These are phyloP conservation scores for Neofusicoccum cordaticola DNA, from an alignment of 2,329 filamentous ascomycete genomes.

Conservation along the genomic window DNA sequence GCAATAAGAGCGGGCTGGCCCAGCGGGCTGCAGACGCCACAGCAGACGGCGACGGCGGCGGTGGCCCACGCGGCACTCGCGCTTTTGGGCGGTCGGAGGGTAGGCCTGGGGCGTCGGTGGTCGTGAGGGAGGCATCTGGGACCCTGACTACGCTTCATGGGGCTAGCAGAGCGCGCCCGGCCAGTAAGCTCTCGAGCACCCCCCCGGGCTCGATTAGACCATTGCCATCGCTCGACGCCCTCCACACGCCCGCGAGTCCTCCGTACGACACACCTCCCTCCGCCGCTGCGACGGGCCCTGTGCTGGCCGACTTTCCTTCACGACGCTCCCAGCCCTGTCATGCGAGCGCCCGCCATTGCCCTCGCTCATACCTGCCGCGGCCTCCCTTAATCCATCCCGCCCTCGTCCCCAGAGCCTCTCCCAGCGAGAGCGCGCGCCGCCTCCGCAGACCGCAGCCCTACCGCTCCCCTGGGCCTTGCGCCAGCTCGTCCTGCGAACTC, in stretches of 20 bases:
- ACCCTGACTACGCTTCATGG: background rate
- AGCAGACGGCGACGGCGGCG: background rate
- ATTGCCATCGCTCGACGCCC: constrained; percentile 11
- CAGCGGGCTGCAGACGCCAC: background rate
- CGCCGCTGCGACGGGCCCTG: background rate
- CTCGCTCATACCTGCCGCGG: background rate
- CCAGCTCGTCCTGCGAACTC: background rate
- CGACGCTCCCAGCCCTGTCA: constrained; percentile 7
- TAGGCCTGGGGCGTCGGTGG: background rate
- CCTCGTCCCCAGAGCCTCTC: background rate
- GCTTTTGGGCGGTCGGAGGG: background rate
- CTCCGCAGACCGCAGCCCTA: constrained; percentile 10
- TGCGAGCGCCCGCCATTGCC: constrained; percentile 15
- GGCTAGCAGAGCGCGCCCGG: background rate
- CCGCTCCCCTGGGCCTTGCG: constrained; percentile 2
- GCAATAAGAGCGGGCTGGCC: background rate
- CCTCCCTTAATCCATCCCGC: constrained; percentile 14
- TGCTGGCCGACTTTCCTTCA: background rate
- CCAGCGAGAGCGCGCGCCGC: background rate
- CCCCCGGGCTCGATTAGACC: constrained; percentile 2
- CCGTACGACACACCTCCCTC: background rate
- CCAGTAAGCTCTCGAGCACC: background rate
- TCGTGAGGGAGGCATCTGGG: background rate
- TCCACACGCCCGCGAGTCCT: constrained; percentile 9
- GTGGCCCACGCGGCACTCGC: background rate